phyloP scores from a whole-genome alignment of 1,284 basidiomycete genomes.

The Thelephora terrestris region DNA sequence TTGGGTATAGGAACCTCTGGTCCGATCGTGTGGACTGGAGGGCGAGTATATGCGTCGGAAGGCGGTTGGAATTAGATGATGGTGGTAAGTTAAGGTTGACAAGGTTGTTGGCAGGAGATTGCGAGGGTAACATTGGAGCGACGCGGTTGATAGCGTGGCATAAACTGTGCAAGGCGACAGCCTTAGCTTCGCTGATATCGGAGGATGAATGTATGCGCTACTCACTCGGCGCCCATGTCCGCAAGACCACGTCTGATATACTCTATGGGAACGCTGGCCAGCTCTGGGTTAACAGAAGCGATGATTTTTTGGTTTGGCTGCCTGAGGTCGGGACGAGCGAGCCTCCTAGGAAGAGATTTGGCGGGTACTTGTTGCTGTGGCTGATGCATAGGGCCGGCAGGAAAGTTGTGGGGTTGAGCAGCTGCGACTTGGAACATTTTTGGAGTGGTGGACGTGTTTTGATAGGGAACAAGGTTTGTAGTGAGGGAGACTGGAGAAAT shows the following conservation, averaged over 20 bases:
- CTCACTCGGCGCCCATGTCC: not conserved
- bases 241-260: slow-evolving; percentile 23
- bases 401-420: not conserved
- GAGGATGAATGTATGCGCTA: too few species aligned
- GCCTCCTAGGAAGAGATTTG: slow-evolving; percentile 21
- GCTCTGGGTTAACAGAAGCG: slow-evolving; percentile 22
- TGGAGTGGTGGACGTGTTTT: not conserved
- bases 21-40: slow-evolving; percentile 29
- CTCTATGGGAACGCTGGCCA: slow-evolving; percentile 22
- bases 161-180: not conserved
- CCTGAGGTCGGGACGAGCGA: slow-evolving; percentile 20
- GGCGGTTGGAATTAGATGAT: slow-evolving; percentile 18
- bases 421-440: slow-evolving; percentile 1
- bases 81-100: not conserved
- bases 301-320: slow-evolving; percentile 20
- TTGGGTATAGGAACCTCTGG: slow-evolving; percentile 38
- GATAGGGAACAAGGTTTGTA: too few species aligned
- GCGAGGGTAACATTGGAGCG: not conserved
- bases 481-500: too few species aligned
- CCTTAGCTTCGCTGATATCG: not conserved
- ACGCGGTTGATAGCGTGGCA: not conserved
- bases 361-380: not conserved
- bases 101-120: not conserved
- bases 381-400: not conserved
- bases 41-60: slow-evolving; percentile 47